Percentiles rank a stretch among this genome's conserved stretches.
Evolutionary conservation across 257 asterid species (phyloP).

Genomic region (Capsicum baccatum): DNA sequence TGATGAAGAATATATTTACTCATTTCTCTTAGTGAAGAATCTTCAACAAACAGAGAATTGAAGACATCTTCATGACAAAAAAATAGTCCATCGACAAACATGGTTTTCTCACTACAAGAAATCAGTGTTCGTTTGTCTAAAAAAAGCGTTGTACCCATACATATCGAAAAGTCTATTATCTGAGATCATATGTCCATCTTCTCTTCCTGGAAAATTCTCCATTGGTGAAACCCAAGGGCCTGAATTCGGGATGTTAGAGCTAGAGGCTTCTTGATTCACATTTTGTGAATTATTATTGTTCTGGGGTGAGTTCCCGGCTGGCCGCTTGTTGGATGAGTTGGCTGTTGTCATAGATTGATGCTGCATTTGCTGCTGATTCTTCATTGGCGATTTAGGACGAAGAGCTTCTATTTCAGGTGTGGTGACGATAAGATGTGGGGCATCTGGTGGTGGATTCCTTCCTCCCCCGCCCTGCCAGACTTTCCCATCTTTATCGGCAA

Average conservation of each 20-base stretch:
- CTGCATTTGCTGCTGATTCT: slow-evolving; percentile 84
- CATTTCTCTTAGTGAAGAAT: not conserved
- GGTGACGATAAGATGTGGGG: slow-evolving; percentile 91
- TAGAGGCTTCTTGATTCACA: slow-evolving; percentile 67
- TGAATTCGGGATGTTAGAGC: slow-evolving; percentile 54
- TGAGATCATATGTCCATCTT: slow-evolving; percentile 50
- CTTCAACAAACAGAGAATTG: slow-evolving; percentile 1
- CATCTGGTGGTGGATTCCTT: slow-evolving; percentile 97
- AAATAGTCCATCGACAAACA: not conserved
- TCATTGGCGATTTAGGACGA: slow-evolving; percentile 98
- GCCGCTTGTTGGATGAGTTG: slow-evolving; percentile 64
- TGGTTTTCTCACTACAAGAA: slow-evolving; percentile 44
- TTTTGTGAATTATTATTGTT: slow-evolving; percentile 44
- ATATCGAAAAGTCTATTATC: slow-evolving; percentile 65
- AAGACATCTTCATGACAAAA: not conserved
- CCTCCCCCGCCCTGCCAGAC: slow-evolving; percentile 97
- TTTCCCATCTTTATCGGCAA: slow-evolving; percentile 88
- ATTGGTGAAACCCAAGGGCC: slow-evolving; percentile 69
- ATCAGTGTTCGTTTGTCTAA: slow-evolving; percentile 56
- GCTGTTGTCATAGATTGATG: slow-evolving; percentile 72
- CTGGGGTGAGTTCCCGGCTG: slow-evolving; percentile 73
- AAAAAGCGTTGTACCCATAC: slow-evolving; percentile 55
- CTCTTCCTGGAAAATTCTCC: slow-evolving; percentile 62
- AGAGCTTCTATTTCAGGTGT: slow-evolving; percentile 92
- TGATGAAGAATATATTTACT: not conserved